Evolutionary conservation across 305 asterid genomes (phyloP).

Genomic region (Fraxinus angustifolia): DNA sequence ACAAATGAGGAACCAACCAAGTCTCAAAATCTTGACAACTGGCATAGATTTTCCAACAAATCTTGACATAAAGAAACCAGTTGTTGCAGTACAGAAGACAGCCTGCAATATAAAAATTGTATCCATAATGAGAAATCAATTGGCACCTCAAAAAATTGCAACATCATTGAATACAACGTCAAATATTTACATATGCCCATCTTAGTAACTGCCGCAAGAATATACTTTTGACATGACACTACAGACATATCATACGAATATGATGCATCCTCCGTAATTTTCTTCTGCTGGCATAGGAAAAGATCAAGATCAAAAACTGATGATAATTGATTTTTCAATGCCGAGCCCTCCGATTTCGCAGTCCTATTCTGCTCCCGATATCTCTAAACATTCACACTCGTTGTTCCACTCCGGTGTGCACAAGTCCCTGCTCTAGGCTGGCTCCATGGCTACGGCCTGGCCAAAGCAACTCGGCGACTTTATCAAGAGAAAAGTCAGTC

Average conservation of each 20-base stretch:
- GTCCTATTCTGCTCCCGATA: constrained; percentile 51
- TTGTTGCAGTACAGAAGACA: neutral
- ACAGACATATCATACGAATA: neutral
- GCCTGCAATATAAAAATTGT: neutral
- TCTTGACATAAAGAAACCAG: neutral
- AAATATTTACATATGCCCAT: neutral
- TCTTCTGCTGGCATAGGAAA: neutral
- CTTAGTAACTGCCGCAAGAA: constrained; percentile 7
- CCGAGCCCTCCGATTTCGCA: constrained; percentile 55
- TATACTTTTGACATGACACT: neutral
- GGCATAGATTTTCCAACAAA: neutral
- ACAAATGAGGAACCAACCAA: neutral
- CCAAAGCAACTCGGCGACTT: constrained; percentile 32
- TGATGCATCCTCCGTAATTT: neutral
- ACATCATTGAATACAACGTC: neutral
- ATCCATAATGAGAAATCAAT: neutral
- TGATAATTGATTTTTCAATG: constrained; percentile 35
- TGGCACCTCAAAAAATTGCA: constrained; percentile 5
- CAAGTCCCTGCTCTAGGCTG: constrained; percentile 36
- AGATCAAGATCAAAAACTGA: neutral
- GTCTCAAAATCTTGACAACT: neutral
- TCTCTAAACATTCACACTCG: constrained; percentile 31
- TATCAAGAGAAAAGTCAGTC: constrained; percentile 24
- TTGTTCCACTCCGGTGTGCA: constrained; percentile 28
- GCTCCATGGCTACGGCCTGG: constrained; percentile 42